Evolutionary conservation across 768 basidiomycete species (phyloP).

Genomic region (Leccinum subgranulosum): DNA sequence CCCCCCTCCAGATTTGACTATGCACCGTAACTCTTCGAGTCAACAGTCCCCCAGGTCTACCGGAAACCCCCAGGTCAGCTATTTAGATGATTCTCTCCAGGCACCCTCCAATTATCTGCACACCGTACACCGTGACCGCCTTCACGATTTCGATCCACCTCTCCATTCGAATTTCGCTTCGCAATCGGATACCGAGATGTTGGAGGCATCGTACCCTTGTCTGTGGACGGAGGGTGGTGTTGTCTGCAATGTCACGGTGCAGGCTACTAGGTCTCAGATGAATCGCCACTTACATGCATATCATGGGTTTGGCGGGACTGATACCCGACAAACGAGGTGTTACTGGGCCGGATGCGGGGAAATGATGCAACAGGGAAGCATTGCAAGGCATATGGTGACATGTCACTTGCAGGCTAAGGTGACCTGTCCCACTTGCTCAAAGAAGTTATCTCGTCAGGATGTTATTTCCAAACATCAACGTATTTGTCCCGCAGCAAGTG

Average conservation of each 20-base stretch:
- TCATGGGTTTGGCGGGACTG: slow-evolving; percentile 24
- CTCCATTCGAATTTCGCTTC: neutral
- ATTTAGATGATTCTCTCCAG: neutral
- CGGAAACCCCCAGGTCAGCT: neutral
- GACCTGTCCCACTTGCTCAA: slow-evolving; percentile 26
- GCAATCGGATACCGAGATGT: slow-evolving; percentile 1
- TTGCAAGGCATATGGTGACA: slow-evolving; percentile 27
- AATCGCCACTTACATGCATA: slow-evolving; percentile 24
- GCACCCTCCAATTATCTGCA: neutral
- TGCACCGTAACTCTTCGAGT: neutral
- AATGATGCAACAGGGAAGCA: slow-evolving; percentile 27
- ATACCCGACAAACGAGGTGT: slow-evolving; percentile 18
- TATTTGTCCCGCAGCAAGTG: slow-evolving; percentile 20
- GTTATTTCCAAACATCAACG: slow-evolving; percentile 28
- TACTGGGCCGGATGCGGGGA: slow-evolving; percentile 19
- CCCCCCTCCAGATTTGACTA: neutral
- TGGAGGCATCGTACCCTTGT: slow-evolving; percentile 14
- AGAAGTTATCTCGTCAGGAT: slow-evolving; percentile 26
- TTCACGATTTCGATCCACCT: neutral
- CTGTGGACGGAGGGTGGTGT: slow-evolving; percentile 15
- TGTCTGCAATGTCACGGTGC: slow-evolving; percentile 16
- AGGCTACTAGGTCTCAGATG: slow-evolving; percentile 22
- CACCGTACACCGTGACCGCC: neutral
- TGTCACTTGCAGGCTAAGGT: slow-evolving; percentile 28
- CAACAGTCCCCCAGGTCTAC: slow-evolving; percentile 1